Percentiles rank a stretch among this genome's conserved stretches.
phyloP scores from a whole-genome alignment of 2,329 filamentous ascomycete species.

The Aschersonia sp. region DNA sequence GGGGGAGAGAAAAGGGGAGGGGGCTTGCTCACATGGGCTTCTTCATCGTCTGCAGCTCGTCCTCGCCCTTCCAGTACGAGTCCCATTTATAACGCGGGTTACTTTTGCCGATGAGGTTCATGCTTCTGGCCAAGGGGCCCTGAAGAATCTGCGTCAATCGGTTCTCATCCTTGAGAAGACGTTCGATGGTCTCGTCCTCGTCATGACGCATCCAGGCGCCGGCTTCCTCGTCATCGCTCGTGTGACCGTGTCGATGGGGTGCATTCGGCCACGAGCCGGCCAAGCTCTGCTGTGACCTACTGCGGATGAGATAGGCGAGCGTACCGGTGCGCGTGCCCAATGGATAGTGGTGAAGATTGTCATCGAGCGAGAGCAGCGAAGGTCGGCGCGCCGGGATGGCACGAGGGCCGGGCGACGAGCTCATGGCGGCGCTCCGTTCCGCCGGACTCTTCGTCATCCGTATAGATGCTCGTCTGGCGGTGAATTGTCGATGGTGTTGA shows the following conservation, averaged over 20 bases:
- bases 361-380: conserved; percentile 18
- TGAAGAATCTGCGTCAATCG: conserved; percentile 44
- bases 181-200: conserved; percentile 29
- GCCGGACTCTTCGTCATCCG: neutral
- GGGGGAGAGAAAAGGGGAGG: neutral
- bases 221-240: conserved; percentile 18
- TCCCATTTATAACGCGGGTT: conserved; percentile 82
- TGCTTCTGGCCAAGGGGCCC: conserved; percentile 63
- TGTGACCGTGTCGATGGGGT: conserved; percentile 7
- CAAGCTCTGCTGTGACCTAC: conserved; percentile 21
- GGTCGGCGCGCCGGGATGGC: conserved; percentile 13
- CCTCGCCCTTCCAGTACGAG: conserved; percentile 70
- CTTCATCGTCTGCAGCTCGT: conserved; percentile 56
- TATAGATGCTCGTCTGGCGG: neutral
- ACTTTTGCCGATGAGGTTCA: conserved; percentile 76
- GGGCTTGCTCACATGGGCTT: conserved; percentile 43
- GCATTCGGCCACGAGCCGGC: conserved; percentile 9
- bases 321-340: conserved; percentile 22
- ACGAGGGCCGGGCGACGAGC: conserved; percentile 16
- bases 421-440: conserved; percentile 2
- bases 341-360: conserved; percentile 15
- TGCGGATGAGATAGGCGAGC: conserved; percentile 23
- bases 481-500: neutral
- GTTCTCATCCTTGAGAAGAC: conserved; percentile 37
- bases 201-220: conserved; percentile 9